phyloP scores from a whole-genome alignment of 2,329 filamentous ascomycete species.

The Paraconiothyrium brasiliense region DNA sequence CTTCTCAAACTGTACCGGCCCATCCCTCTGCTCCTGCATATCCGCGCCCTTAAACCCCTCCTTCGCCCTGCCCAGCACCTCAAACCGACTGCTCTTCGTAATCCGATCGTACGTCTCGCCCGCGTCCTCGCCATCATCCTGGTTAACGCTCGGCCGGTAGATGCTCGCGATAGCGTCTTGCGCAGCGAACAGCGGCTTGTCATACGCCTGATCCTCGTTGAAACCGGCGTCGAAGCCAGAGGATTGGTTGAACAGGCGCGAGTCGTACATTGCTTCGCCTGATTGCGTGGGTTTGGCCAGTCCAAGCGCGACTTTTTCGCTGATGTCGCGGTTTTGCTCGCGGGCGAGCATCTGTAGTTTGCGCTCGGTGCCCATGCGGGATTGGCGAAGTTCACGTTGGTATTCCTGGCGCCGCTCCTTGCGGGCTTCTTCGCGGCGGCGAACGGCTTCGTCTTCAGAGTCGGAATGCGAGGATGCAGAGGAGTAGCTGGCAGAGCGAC shows the following conservation, averaged over 20 bases:
- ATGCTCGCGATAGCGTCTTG: slow-evolving; percentile 95
- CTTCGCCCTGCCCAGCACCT: slow-evolving; percentile 82
- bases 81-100: slow-evolving; percentile 84
- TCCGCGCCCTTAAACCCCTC: slow-evolving; percentile 89
- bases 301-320: slow-evolving; percentile 93
- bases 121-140: slow-evolving; percentile 78
- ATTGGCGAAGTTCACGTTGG: slow-evolving; percentile 89
- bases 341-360: slow-evolving; percentile 91
- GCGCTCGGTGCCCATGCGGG: slow-evolving; percentile 93
- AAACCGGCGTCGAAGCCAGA: slow-evolving; percentile 91
- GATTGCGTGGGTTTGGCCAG: slow-evolving; percentile 93
- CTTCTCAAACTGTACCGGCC: slow-evolving; percentile 96
- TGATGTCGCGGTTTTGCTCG: slow-evolving; percentile 96
- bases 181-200: slow-evolving; percentile 95
- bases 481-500: slow-evolving; percentile 53
- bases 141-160: slow-evolving; percentile 79
- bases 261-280: slow-evolving; percentile 96
- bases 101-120: slow-evolving; percentile 88
- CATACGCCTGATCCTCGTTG: slow-evolving; percentile 97
- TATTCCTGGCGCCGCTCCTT: slow-evolving; percentile 82
- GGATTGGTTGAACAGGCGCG: slow-evolving; percentile 90
- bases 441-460: slow-evolving; percentile 73
- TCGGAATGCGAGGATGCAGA: slow-evolving; percentile 54
- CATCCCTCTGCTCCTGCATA: slow-evolving; percentile 84
- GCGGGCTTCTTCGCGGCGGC: slow-evolving; percentile 79